Evolutionary conservation across 805 yeast species (phyloP), one percentile per base, ranked within the genome.

Genomic region (Hanseniaspora occidentalis): DNA sequence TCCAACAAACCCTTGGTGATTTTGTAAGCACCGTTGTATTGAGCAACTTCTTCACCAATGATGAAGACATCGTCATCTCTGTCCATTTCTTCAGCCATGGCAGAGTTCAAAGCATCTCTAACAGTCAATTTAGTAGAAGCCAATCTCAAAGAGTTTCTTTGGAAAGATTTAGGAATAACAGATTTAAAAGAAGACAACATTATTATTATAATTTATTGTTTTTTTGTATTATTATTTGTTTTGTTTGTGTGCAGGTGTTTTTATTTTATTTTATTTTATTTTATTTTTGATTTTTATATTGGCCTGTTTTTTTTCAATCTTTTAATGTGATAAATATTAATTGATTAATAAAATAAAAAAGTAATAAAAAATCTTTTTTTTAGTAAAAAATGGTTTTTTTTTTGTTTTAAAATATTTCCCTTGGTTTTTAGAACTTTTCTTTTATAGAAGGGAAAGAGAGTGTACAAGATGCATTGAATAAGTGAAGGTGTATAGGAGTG

Each of bases 31-130:
- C 99, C 99, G 61, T 92, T 88, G 69, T 92, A 92, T 65, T 89
- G 97, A 35, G 95, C 98, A 50, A 92, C 98, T 67, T 92, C 99
- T 70, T 92, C 99, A 65, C 99, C 99, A 75, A 92, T 83, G 53
- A 92, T 65, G 71, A 85, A 92, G 35, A 92, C 97, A 51, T 75
- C 80, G 50, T 85, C 92, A 61, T 92, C 96, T 52, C 89, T 75
- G 69, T 89, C 97, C 70, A 92, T 73, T 68, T 92, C 99, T 69
- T 92, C 99, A 43, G 95, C 95, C 65, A 92, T 71, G 23, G 96
- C 98, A 48, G 79, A 68, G 71, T 92, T 92, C 53, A 92, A 69
- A 36, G 98, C 99, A 54, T 92, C 99, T 72, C 99, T 82, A 43
- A 92, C 96, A 13, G 97, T 84, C 73, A 89, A 74, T 47, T 74